Percentiles rank a stretch among this genome's conserved stretches.
These are phyloP conservation scores for Backusella tuberculispora DNA, from an alignment of 192 early-diverging fungal genomes.

Conservation along the genomic window DNA sequence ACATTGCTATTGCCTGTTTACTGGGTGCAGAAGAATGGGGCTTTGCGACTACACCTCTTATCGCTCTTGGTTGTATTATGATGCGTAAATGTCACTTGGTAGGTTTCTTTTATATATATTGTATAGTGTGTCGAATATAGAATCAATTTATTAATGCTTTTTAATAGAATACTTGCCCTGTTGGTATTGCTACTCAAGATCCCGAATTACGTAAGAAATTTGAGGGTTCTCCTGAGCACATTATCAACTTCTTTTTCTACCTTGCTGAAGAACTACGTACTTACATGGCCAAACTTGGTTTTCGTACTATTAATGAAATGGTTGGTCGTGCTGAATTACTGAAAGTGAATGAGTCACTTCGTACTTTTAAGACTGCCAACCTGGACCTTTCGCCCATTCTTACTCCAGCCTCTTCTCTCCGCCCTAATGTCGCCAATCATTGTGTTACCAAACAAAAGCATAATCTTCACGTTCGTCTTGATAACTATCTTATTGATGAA, in stretches of 20 bases:
- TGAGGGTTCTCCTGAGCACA: constrained; percentile 91
- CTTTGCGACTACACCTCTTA: constrained; percentile 98
- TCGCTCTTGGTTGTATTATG: constrained; percentile 96
- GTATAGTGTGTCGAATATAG: background rate
- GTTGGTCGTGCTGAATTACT: constrained; percentile 93
- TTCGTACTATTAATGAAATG: constrained; percentile 95
- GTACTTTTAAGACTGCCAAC: constrained; percentile 85
- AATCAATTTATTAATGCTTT: constrained; percentile 23
- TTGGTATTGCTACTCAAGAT: constrained; percentile 98
- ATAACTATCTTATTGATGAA: constrained; percentile 87
- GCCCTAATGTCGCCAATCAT: constrained; percentile 89
- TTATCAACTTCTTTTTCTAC: constrained; percentile 99
- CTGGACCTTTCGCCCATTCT: constrained; percentile 89
- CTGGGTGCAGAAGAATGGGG: constrained; percentile 99
- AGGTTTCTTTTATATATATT: background rate
- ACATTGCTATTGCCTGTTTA: constrained; percentile 96
- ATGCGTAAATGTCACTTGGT: constrained; percentile 74
- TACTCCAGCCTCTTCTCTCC: constrained; percentile 84
- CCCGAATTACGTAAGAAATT: constrained; percentile 93
- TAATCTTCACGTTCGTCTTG: constrained; percentile 81
- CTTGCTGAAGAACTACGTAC: constrained; percentile 92
- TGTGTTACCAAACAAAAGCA: constrained; percentile 90
- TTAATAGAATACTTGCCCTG: constrained; percentile 93
- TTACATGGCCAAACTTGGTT: constrained; percentile 95
- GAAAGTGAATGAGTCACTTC: constrained; percentile 72